Evolutionary conservation across 495 filamentous ascomycete species (phyloP).

Genomic region (Aspergillus bertholletiae): DNA sequence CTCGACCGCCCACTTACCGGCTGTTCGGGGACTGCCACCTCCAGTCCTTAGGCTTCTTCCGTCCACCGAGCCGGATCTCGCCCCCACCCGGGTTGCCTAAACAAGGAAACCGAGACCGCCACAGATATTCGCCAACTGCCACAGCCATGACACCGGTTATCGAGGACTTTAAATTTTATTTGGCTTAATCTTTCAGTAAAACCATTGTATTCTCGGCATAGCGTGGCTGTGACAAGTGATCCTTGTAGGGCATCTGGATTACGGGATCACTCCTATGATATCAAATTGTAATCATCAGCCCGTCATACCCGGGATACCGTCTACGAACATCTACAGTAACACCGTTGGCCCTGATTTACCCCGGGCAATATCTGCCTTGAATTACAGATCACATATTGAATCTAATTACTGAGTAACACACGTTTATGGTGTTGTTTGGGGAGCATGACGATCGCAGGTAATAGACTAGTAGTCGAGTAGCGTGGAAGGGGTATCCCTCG

Average conservation of each 20-base stretch:
- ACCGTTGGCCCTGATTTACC: too few relatives aligned
- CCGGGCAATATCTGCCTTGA: too few relatives aligned
- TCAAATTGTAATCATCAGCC: background rate
- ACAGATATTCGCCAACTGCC: background rate
- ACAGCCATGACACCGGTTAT: background rate
- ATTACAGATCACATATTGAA: background rate
- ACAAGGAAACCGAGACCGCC: slow-evolving; percentile 5
- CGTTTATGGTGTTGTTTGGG: too few relatives aligned
- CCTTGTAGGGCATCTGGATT: background rate
- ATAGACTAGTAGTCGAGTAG: background rate
- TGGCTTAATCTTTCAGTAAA: background rate
- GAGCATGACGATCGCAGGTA: background rate
- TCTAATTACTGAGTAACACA: background rate
- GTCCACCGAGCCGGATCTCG: background rate
- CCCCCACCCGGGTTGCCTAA: slow-evolving; percentile 1
- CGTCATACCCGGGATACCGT: background rate
- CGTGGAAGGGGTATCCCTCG: too few relatives aligned
- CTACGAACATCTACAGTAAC: background rate
- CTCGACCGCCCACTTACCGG: background rate
- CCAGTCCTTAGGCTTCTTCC: background rate
- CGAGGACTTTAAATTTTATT: background rate
- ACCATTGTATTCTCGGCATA: background rate
- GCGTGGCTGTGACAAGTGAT: background rate
- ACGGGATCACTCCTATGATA: too few relatives aligned
- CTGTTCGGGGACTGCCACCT: background rate